These are phyloP conservation scores for Hypocrella siamensis DNA, from an alignment of 2,329 filamentous ascomycete species.

Conservation along the genomic window DNA sequence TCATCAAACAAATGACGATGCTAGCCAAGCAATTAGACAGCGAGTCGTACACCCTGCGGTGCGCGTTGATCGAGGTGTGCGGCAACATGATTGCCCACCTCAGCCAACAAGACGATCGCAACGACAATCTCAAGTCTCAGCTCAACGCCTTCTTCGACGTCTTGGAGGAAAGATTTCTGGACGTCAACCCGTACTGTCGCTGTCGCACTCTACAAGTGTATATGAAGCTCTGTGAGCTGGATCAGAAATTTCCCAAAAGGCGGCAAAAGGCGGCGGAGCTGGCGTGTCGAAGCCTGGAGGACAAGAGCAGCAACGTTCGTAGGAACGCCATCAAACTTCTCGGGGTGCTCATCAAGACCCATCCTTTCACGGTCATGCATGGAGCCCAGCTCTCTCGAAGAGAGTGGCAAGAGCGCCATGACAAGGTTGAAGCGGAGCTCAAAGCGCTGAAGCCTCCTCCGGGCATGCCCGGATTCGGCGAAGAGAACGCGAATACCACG, in stretches of 20 bases:
- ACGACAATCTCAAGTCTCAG: slow-evolving; percentile 86
- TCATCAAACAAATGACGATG: slow-evolving; percentile 95
- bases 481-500: slow-evolving; percentile 48
- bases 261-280: slow-evolving; percentile 77
- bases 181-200: slow-evolving; percentile 91
- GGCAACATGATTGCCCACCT: slow-evolving; percentile 88
- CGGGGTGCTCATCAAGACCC: slow-evolving; percentile 75
- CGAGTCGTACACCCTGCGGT: slow-evolving; percentile 91
- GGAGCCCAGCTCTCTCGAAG: slow-evolving; percentile 71
- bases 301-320: slow-evolving; percentile 95
- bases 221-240: slow-evolving; percentile 79
- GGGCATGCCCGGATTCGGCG: slow-evolving; percentile 44
- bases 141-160: slow-evolving; percentile 96
- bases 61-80: slow-evolving; percentile 89
- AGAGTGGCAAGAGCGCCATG: slow-evolving; percentile 72
- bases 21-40: slow-evolving; percentile 90
- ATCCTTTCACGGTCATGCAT: slow-evolving; percentile 86
- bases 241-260: slow-evolving; percentile 88
- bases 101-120: slow-evolving; percentile 78
- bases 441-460: slow-evolving; percentile 69
- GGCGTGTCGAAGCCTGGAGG: slow-evolving; percentile 77
- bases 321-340: slow-evolving; percentile 90
- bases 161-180: slow-evolving; percentile 86
- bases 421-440: slow-evolving; percentile 71
- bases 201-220: slow-evolving; percentile 89